phyloP scores from a whole-genome alignment of 495 filamentous ascomycete species.

The Aspergillus incahuasiensis region DNA sequence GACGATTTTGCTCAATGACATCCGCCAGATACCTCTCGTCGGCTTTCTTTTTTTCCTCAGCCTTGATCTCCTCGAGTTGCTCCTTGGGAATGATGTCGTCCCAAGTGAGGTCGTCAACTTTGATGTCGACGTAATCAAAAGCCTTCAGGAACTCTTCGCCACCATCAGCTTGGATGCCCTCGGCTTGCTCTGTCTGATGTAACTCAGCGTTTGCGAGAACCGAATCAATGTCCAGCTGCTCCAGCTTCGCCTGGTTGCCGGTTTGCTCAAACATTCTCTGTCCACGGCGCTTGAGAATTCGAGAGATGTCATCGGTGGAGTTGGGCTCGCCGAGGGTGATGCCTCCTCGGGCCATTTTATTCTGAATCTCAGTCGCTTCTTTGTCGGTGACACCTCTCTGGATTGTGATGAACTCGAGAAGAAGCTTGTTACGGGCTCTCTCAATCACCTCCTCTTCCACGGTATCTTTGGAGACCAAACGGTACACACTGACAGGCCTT shows the following conservation, averaged over 20 bases:
- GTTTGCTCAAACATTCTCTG: conserved; percentile 98
- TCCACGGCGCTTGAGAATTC: conserved; percentile 86
- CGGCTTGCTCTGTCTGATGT: conserved; percentile 85
- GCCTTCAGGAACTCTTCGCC: conserved; percentile 89
- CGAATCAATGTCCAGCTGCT: conserved; percentile 97
- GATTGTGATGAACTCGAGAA: conserved; percentile 98
- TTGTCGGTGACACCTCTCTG: conserved; percentile 93
- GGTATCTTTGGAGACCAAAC: conserved; percentile 93
- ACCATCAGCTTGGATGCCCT: conserved; percentile 85
- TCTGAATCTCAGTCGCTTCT: conserved; percentile 66
- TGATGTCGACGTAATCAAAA: conserved; percentile 87
- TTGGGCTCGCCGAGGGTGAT: conserved; percentile 62
- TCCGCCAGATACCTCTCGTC: conserved; percentile 78
- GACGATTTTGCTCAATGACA: conserved; percentile 79
- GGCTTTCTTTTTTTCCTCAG: conserved; percentile 76
- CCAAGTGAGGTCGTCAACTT: conserved; percentile 89
- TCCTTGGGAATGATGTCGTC: conserved; percentile 97
- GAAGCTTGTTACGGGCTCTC: conserved; percentile 91
- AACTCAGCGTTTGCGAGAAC: conserved; percentile 95
- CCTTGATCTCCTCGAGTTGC: conserved; percentile 80
- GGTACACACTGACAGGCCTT: conserved; percentile 89
- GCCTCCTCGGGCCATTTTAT: conserved; percentile 55
- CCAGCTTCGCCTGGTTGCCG: conserved; percentile 90
- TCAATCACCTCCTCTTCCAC: conserved; percentile 97
- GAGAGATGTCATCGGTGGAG: conserved; percentile 84